phyloP scores from a whole-genome alignment of 1,284 basidiomycete genomes.

The Lentinus polychrous region DNA sequence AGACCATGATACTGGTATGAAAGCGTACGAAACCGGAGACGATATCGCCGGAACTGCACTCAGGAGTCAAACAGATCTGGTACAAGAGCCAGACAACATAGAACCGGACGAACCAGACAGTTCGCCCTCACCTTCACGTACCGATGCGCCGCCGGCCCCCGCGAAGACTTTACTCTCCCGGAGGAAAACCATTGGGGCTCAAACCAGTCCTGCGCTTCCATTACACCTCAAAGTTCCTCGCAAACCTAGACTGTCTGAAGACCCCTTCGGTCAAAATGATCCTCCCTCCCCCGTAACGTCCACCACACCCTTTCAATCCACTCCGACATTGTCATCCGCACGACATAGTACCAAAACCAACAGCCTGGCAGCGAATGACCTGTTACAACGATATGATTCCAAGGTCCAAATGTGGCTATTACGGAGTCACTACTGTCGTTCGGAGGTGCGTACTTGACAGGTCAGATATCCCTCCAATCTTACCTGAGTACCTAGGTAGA shows the following conservation, averaged over 20 bases:
- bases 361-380: conserved; percentile 40
- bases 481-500: conserved; percentile 47
- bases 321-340: conserved; percentile 54
- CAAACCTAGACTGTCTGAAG: conserved; percentile 54
- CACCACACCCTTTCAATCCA: conserved; percentile 54
- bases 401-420: conserved; percentile 71
- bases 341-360: conserved; percentile 37
- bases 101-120: conserved; percentile 24
- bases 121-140: conserved; percentile 1
- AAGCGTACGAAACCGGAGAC: conserved; percentile 41
- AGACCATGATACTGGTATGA: conserved; percentile 41
- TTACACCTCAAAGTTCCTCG: conserved; percentile 46
- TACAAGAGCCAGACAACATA: conserved; percentile 29
- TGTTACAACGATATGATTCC: conserved; percentile 62
- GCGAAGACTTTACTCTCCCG: conserved; percentile 23
- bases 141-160: neutral
- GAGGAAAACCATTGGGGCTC: conserved; percentile 51
- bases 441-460: conserved; percentile 55
- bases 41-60: conserved; percentile 29
- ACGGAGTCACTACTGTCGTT: conserved; percentile 85
- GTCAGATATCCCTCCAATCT: conserved; percentile 8
- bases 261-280: conserved; percentile 69
- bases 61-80: conserved; percentile 23
- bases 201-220: conserved; percentile 65
- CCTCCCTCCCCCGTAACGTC: conserved; percentile 26